Base-by-base conservation (phyloP, 192 early-diverging fungal species). In the Entomortierella parvispora region DNA sequence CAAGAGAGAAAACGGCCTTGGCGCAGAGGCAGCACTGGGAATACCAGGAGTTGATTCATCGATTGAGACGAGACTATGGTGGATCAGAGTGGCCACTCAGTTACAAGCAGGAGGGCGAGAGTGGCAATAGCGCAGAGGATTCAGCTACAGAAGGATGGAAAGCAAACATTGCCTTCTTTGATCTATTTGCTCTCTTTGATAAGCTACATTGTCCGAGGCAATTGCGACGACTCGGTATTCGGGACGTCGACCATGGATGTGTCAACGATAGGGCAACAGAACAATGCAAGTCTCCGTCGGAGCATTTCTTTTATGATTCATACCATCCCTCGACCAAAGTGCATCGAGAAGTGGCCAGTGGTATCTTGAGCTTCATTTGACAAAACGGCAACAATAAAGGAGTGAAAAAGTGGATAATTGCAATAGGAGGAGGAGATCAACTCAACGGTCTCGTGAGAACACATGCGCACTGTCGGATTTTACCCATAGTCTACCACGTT, bases 251-350 rank as follows among this genome's bases (percentile, higher is more conserved):
- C 6, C 65, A 77, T 44, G 74, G 60, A 18, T 77, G 74, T 40
- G 61, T 77, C 4, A 58, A 29, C 22, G 40, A 23, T 17, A 42
- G 50, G 32, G 50, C 40, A n/a, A 50, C n/a, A 34, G 64, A 22
- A 2, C 34, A 45, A 32, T 77, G 74, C 20, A 23, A 11, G 8
- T 23, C 68, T 58, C 59, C 74, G 0, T 32, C 33, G 17, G 53
- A 43, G 17, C 37, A 68, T 17, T 64, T 68, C 15, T 77, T 53
- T 29, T 77, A 58, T 31, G 74, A 77, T 20, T 43, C 54, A 1
- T 77, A 50, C 42, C 74, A 77, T 26, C 43, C 61, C 0, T 58
- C 74, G 37, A 48, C 74, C 61, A 77, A 65, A 40, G 45, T 68
- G 23, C 74, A 77, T 32, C 46, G 54, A 2, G 74, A 60, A 53